A percentile compares a stretch with the other conserved stretches of the same genome.
Conservation (phyloP, 176 grass and related monocot species). For the Areca catechu region DNA sequence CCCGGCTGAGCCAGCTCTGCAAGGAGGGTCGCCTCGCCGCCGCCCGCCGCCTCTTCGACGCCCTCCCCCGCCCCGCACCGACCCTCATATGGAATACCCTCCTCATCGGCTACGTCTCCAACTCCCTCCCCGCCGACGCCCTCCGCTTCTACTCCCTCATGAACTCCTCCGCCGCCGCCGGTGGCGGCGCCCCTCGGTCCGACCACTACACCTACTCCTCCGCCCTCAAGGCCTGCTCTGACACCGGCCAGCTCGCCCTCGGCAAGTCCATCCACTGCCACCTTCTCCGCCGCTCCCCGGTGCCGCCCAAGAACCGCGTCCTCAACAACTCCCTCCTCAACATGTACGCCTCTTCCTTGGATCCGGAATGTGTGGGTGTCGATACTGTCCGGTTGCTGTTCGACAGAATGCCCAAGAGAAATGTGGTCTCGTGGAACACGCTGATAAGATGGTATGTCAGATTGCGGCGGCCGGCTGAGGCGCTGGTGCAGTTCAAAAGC, state of each 20-base stretch:
- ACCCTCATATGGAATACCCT: constrained; percentile 70
- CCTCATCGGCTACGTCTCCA: constrained; percentile 74
- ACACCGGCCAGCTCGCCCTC: constrained; percentile 42
- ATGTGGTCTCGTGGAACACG: constrained; percentile 80
- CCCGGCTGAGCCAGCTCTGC: constrained; percentile 59
- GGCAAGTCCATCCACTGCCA: constrained; percentile 73
- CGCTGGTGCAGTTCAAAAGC: constrained; percentile 37
- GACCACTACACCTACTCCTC: constrained; percentile 93
- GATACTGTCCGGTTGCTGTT: constrained; percentile 52
- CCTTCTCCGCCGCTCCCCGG: constrained; percentile 36
- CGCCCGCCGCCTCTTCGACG: constrained; percentile 52
- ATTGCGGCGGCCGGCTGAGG: constrained; percentile 29
- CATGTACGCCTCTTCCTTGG: constrained; percentile 50
- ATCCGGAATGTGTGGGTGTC: background rate
- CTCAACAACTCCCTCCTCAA: constrained; percentile 92
- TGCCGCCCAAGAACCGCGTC: constrained; percentile 37
- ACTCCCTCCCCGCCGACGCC: constrained; percentile 55
- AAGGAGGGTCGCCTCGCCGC: constrained; percentile 62
- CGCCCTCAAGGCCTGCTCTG: constrained; percentile 73
- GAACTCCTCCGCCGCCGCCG: constrained; percentile 24
- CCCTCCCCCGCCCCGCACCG: constrained; percentile 40
- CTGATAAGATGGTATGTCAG: constrained; percentile 69
- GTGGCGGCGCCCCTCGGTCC: constrained; percentile 22
- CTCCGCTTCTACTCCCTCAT: constrained; percentile 77
- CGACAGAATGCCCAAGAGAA: constrained; percentile 61